Conservation (phyloP, 176 grass and related monocot species). For the Puya raimondii region DNA sequence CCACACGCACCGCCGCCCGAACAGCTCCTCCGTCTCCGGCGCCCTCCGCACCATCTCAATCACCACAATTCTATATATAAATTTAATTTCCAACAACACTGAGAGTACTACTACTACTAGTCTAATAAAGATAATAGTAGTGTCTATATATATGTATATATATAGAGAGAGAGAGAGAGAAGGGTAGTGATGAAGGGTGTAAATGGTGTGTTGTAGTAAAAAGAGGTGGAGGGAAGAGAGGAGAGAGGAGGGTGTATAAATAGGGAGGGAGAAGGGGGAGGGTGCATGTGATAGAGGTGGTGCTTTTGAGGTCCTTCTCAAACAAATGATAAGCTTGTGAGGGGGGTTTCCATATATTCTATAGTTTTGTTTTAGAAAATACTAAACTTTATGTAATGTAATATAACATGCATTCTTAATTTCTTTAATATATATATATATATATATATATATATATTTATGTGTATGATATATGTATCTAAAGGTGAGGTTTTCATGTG, state of each 20-base stretch:
- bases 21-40: constrained; percentile 33
- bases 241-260: constrained; percentile 31
- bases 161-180: not conserved
- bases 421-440: not conserved
- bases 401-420: too few relatives aligned
- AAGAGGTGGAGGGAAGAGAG: constrained; percentile 22
- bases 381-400: not conserved
- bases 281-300: constrained; percentile 16
- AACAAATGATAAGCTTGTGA: not conserved
- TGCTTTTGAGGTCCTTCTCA: not conserved
- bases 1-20: constrained; percentile 34
- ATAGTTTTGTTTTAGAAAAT: not conserved
- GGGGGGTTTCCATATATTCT: not conserved
- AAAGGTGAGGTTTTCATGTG: too few relatives aligned
- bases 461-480: not conserved
- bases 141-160: not conserved
- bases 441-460: not conserved
- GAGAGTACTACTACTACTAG: not conserved
- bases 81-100: too few relatives aligned
- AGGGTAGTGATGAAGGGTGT: not conserved
- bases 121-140: not conserved
- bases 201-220: constrained; percentile 12
- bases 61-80: not conserved
- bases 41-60: constrained; percentile 29
- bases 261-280: constrained; percentile 14